Evolutionary conservation across 257 asterid species (phyloP).

Genomic region (Mitragyna speciosa): DNA sequence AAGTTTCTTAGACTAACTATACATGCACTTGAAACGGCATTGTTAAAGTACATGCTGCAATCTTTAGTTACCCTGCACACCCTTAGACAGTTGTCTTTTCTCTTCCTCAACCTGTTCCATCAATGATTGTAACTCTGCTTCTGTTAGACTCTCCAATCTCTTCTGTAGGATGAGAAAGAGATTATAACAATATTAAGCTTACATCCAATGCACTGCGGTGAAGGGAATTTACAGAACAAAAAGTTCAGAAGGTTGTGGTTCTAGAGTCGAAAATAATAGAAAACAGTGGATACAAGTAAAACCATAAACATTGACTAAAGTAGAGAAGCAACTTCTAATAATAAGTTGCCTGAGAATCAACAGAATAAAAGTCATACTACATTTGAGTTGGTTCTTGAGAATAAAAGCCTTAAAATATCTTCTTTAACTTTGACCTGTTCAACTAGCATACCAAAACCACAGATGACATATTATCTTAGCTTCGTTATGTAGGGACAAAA

Average conservation of each 20-base stretch:
- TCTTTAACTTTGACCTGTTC: too few relatives aligned
- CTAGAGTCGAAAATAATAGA: not conserved
- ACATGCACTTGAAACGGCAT: not conserved
- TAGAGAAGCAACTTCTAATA: not conserved
- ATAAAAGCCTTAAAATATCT: too few relatives aligned
- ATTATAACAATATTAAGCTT: not conserved
- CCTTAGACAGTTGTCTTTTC: constrained; percentile 54
- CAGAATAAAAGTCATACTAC: too few relatives aligned
- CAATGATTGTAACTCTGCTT: constrained; percentile 75
- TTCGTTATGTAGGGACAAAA: not conserved
- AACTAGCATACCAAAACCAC: not conserved
- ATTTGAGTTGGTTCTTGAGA: too few relatives aligned
- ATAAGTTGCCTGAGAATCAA: not conserved
- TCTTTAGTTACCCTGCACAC: constrained; percentile 45
- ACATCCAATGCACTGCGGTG: not conserved
- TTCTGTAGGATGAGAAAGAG: constrained; percentile 48
- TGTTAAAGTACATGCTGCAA: not conserved
- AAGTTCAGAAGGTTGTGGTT: not conserved
- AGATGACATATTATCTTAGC: not conserved
- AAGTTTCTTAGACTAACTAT: not conserved
- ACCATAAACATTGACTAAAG: not conserved
- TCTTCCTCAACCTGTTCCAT: constrained; percentile 94
- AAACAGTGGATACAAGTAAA: not conserved
- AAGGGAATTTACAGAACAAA: not conserved
- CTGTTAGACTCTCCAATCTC: constrained; percentile 88